A percentile compares a stretch with the other conserved stretches of the same genome.
Conservation (phyloP, 2,329 filamentous ascomycete genomes). For the Teratosphaeria destructans region DNA sequence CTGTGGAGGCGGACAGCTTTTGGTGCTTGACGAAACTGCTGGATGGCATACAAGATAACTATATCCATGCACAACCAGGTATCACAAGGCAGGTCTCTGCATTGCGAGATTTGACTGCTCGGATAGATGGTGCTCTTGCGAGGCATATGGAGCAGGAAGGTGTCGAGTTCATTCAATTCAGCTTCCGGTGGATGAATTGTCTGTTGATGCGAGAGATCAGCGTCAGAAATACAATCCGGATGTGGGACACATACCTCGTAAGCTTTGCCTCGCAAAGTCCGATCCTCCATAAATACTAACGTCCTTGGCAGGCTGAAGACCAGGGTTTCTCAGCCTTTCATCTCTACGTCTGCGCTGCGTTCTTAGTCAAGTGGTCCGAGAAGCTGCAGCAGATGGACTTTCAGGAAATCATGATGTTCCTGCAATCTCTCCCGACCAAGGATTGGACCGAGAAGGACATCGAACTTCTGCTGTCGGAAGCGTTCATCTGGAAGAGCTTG, state of each 20-base stretch:
- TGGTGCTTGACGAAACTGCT: conserved; percentile 97
- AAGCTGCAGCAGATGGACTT: conserved; percentile 96
- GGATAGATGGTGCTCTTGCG: conserved; percentile 75
- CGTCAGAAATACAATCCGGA: conserved; percentile 90
- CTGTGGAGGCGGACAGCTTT: conserved; percentile 94
- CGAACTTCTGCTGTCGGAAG: conserved; percentile 86
- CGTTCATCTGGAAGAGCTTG: conserved; percentile 96
- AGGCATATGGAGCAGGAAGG: conserved; percentile 84
- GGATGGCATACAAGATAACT: conserved; percentile 98
- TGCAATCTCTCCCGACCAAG: conserved; percentile 85
- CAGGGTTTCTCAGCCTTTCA: conserved; percentile 98
- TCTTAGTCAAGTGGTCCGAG: conserved; percentile 96
- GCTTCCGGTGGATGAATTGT: conserved; percentile 99
- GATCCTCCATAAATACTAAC: not conserved
- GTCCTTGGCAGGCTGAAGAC: conserved; percentile 66
- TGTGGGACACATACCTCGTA: conserved; percentile 99
- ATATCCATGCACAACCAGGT: conserved; percentile 93
- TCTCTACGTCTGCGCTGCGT: conserved; percentile 94
- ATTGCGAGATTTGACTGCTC: conserved; percentile 76
- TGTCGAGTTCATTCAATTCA: conserved; percentile 98
- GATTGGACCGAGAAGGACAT: conserved; percentile 98
- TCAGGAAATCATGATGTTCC: conserved; percentile 98
- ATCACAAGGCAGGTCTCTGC: conserved; percentile 90
- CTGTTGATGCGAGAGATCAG: conserved; percentile 95
- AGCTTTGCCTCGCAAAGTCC: conserved; percentile 17